phyloP scores from a whole-genome alignment of 805 yeast genomes.

The Alloascoidea africana region DNA sequence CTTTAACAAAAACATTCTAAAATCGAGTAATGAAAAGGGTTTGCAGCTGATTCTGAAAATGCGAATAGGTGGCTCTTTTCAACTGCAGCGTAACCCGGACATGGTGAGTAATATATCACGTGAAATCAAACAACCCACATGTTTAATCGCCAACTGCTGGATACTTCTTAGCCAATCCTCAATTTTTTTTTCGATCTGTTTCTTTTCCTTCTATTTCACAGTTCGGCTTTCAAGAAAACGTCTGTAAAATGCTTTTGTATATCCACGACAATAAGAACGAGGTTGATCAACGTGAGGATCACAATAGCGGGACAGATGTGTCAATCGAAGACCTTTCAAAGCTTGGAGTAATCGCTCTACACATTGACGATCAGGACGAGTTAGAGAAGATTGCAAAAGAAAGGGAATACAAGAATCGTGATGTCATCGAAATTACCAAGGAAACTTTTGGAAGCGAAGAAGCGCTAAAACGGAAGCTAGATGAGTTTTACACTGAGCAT shows the following conservation, averaged over 20 bases:
- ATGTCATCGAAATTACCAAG: slow-evolving; percentile 45
- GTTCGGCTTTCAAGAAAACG: too few relatives aligned
- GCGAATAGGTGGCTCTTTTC: too few relatives aligned
- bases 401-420: slow-evolving; percentile 70
- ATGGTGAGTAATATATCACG: too few relatives aligned
- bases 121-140: too few relatives aligned
- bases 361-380: slow-evolving; percentile 29
- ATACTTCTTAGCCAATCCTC: too few relatives aligned
- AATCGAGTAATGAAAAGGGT: too few relatives aligned
- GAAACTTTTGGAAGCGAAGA: slow-evolving; percentile 49
- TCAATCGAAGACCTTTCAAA: slow-evolving; percentile 29
- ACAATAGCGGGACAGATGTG: slow-evolving; percentile 53
- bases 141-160: too few relatives aligned
- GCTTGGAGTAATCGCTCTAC: slow-evolving; percentile 56
- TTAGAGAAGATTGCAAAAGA: slow-evolving; percentile 55
- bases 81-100: too few relatives aligned
- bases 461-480: slow-evolving; percentile 48
- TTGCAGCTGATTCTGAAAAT: too few relatives aligned
- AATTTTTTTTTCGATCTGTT: too few relatives aligned
- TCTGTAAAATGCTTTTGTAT: slow-evolving; percentile 32
- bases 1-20: too few relatives aligned
- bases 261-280: slow-evolving; percentile 48
- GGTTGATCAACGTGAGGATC: slow-evolving; percentile 50
- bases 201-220: too few relatives aligned
- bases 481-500: slow-evolving; percentile 68